Evolutionary conservation across 2,329 filamentous ascomycete genomes (phyloP).

Genomic region (Arthrinium phaeospermum): DNA sequence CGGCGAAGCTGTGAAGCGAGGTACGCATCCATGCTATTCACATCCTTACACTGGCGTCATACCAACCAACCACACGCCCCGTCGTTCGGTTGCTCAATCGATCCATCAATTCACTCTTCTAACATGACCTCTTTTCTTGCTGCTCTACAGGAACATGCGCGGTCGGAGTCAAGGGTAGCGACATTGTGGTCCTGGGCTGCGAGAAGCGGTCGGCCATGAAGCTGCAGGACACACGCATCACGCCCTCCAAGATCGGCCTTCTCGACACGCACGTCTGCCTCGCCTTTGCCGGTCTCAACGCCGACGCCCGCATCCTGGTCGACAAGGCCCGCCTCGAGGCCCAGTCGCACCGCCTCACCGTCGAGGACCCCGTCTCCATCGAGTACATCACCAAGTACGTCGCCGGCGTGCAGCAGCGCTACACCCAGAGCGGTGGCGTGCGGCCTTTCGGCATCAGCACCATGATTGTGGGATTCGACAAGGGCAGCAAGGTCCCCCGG

Average conservation of each 20-base stretch:
- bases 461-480: constrained; percentile 97
- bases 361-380: constrained; percentile 96
- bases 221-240: constrained; percentile 98
- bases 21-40: constrained; percentile 55
- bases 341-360: constrained; percentile 94
- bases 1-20: constrained; percentile 97
- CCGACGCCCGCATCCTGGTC: constrained; percentile 95
- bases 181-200: constrained; percentile 95
- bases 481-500: constrained; percentile 84
- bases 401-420: constrained; percentile 96
- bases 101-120: background rate
- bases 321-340: constrained; percentile 98
- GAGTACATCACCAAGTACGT: constrained; percentile 99
- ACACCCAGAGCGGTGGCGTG: constrained; percentile 98
- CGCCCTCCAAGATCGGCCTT: constrained; percentile 96
- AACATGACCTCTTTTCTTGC: constrained; percentile 33
- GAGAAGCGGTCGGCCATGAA: constrained; percentile 99
- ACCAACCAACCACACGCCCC: background rate
- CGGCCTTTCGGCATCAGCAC: constrained; percentile 99
- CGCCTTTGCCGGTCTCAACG: constrained; percentile 95
- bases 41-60: background rate
- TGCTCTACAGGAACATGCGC: constrained; percentile 81
- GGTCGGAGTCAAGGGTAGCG: constrained; percentile 92
- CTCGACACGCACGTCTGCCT: constrained; percentile 96
- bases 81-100: constrained; percentile 25